These are phyloP conservation scores for Symbiodinium natans DNA, from an alignment of 73 alveolate genomes.

Conservation along the genomic window DNA sequence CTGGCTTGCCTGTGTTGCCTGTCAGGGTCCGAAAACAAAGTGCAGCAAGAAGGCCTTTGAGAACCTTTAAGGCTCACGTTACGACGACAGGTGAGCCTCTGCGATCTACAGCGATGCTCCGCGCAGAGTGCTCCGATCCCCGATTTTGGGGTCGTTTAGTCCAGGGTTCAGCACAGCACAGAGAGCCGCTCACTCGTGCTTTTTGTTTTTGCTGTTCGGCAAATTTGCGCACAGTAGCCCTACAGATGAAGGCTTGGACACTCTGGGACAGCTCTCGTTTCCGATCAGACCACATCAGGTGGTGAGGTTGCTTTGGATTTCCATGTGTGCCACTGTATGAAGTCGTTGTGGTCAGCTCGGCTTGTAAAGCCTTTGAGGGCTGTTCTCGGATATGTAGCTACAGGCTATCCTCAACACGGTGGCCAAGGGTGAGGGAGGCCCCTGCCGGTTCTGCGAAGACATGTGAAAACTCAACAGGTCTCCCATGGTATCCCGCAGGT, in stretches of 20 bases:
- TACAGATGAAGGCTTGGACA: not conserved
- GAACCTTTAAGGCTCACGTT: no score
- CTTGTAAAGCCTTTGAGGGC: no score
- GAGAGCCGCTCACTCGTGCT: no score
- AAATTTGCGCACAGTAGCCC: not conserved
- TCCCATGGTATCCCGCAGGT: not conserved
- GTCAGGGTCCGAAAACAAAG: no score
- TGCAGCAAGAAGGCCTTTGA: no score
- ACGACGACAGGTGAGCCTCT: no score
- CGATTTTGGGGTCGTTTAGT: no score
- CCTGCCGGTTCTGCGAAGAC: not conserved
- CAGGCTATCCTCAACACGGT: not conserved
- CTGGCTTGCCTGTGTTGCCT: no score
- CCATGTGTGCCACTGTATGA: not conserved
- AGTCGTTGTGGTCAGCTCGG: not conserved
- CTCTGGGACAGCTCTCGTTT: not conserved
- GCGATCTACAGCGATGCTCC: no score
- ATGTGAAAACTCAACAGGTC: no score
- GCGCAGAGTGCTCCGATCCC: no score
- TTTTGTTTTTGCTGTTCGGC: not conserved
- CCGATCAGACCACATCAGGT: not conserved
- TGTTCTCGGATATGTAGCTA: not conserved
- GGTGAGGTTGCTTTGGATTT: not conserved
- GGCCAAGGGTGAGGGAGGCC: not conserved
- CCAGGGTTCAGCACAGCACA: no score